These are phyloP conservation scores for Gomphus bonarii DNA, from an alignment of 1,284 basidiomycete species.

Conservation along the genomic window DNA sequence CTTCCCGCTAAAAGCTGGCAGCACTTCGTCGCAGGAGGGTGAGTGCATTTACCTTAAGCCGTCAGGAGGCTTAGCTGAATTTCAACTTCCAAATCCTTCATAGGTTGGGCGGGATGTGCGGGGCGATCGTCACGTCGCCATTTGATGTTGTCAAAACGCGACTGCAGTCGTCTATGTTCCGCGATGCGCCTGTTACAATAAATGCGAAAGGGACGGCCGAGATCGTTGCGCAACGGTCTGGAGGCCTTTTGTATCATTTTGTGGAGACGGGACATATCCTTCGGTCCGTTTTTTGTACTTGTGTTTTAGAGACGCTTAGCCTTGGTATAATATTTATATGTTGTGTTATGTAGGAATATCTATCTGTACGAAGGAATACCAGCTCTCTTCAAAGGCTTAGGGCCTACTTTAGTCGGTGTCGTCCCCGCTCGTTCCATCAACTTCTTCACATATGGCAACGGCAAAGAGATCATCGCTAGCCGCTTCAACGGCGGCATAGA, in stretches of 20 bases:
- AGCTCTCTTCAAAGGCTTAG: slow-evolving; percentile 91
- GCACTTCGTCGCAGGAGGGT: slow-evolving; percentile 84
- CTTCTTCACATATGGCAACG: slow-evolving; percentile 97
- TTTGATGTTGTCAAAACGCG: slow-evolving; percentile 99
- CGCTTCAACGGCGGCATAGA: slow-evolving; percentile 77
- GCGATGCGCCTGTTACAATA: slow-evolving; percentile 41
- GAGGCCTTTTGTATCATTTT: slow-evolving; percentile 79
- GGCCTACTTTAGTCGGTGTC: slow-evolving; percentile 90
- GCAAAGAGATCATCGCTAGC: slow-evolving; percentile 84
- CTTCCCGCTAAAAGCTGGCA: slow-evolving; percentile 76
- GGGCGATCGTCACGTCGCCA: slow-evolving; percentile 92
- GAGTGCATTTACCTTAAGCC: slow-evolving; percentile 19
- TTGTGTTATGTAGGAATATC: slow-evolving; percentile 53
- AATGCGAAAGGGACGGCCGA: slow-evolving; percentile 33
- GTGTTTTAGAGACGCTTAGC: too few relatives aligned
- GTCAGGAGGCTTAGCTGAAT: too few relatives aligned
- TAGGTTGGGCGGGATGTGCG: slow-evolving; percentile 92
- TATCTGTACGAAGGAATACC: slow-evolving; percentile 83
- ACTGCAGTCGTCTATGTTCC: slow-evolving; percentile 86
- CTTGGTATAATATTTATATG: not conserved
- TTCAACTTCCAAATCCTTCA: too few relatives aligned
- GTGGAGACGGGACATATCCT: slow-evolving; percentile 91
- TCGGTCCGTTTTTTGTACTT: slow-evolving; percentile 62
- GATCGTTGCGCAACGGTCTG: slow-evolving; percentile 29
- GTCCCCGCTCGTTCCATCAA: slow-evolving; percentile 95